A percentile compares a stretch with the other conserved stretches of the same genome.
These are phyloP conservation scores for Neoboletus subvelutipes DNA, from an alignment of 768 basidiomycete species.

Conservation along the genomic window DNA sequence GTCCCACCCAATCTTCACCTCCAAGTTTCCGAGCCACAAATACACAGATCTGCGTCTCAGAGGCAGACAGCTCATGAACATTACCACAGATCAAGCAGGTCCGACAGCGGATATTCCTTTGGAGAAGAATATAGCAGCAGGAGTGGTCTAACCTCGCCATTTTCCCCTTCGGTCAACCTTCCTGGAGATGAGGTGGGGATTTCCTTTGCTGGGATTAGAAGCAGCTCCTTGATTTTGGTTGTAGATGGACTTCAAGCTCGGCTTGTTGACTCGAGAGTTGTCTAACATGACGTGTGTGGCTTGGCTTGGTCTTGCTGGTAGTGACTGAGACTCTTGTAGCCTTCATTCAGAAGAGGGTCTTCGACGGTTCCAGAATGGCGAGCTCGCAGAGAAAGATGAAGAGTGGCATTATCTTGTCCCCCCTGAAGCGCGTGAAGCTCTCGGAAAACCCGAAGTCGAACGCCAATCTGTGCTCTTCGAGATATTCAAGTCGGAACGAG, in stretches of 20 bases:
- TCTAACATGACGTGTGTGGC: slow-evolving; percentile 41
- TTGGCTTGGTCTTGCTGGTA: neutral
- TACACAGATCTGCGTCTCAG: slow-evolving; percentile 47
- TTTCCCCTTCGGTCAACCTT: slow-evolving; percentile 36
- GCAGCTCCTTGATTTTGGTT: slow-evolving; percentile 8
- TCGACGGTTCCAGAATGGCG: slow-evolving; percentile 63
- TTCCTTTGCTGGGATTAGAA: slow-evolving; percentile 24
- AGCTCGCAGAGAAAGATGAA: slow-evolving; percentile 64
- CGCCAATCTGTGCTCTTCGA: slow-evolving; percentile 89
- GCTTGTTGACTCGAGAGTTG: slow-evolving; percentile 34
- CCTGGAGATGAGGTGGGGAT: slow-evolving; percentile 38
- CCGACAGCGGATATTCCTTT: slow-evolving; percentile 33
- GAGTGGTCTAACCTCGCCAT: slow-evolving; percentile 31
- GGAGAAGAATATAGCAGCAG: slow-evolving; percentile 15
- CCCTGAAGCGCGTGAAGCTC: slow-evolving; percentile 59
- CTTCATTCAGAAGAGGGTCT: slow-evolving; percentile 64
- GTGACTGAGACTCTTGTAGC: slow-evolving; percentile 35
- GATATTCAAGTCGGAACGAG: slow-evolving; percentile 83
- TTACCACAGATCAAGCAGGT: slow-evolving; percentile 41
- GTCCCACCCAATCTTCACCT: slow-evolving; percentile 37
- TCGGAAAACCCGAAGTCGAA: slow-evolving; percentile 77
- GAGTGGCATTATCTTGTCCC: slow-evolving; percentile 86
- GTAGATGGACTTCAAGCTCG: slow-evolving; percentile 28
- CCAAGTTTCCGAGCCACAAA: slow-evolving; percentile 47
- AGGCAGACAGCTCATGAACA: slow-evolving; percentile 28